Conservation (phyloP, 495 filamentous ascomycete genomes). For the Acidomyces sp. region DNA sequence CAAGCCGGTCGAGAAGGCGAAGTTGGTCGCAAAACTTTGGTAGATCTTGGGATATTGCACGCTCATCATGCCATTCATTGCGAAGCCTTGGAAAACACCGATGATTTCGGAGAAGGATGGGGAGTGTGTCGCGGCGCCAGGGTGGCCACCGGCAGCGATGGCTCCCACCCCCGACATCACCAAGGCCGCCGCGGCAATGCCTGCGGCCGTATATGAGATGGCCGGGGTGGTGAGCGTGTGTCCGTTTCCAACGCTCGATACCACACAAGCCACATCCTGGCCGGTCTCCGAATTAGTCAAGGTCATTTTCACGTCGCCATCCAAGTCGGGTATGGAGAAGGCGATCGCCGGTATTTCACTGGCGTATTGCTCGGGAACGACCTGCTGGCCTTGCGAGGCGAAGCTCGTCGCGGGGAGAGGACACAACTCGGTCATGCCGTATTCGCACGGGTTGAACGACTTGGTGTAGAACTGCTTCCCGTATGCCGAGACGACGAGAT, state of each 20-base stretch:
- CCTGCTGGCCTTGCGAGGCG: slow-evolving; percentile 51
- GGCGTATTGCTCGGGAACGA: slow-evolving; percentile 56
- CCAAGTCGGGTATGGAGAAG: slow-evolving; percentile 81
- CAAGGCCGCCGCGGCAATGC: slow-evolving; percentile 76
- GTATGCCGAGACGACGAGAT: slow-evolving; percentile 71
- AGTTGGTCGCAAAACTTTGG: slow-evolving; percentile 78
- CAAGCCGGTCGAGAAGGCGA: slow-evolving; percentile 79
- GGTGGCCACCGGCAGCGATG: slow-evolving; percentile 43
- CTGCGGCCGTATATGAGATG: slow-evolving; percentile 73
- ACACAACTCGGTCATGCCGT: slow-evolving; percentile 61
- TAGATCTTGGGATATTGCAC: slow-evolving; percentile 79
- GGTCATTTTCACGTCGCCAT: slow-evolving; percentile 69
- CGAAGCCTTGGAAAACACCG: slow-evolving; percentile 83
- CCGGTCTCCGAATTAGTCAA: slow-evolving; percentile 51
- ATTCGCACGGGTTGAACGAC: slow-evolving; percentile 71
- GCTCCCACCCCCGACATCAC: slow-evolving; percentile 62
- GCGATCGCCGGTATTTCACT: slow-evolving; percentile 76
- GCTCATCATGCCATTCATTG: slow-evolving; percentile 90
- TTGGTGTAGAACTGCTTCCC: slow-evolving; percentile 71
- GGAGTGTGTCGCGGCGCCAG: slow-evolving; percentile 55
- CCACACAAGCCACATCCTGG: slow-evolving; percentile 64
- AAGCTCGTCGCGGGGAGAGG: slow-evolving; percentile 71
- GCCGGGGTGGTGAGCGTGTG: slow-evolving; percentile 62
- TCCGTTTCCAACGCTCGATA: slow-evolving; percentile 72
- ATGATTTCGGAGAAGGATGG: slow-evolving; percentile 81